These are phyloP conservation scores for Aspergillus carlsbadensis DNA, from an alignment of 495 filamentous ascomycete genomes.

Conservation along the genomic window DNA sequence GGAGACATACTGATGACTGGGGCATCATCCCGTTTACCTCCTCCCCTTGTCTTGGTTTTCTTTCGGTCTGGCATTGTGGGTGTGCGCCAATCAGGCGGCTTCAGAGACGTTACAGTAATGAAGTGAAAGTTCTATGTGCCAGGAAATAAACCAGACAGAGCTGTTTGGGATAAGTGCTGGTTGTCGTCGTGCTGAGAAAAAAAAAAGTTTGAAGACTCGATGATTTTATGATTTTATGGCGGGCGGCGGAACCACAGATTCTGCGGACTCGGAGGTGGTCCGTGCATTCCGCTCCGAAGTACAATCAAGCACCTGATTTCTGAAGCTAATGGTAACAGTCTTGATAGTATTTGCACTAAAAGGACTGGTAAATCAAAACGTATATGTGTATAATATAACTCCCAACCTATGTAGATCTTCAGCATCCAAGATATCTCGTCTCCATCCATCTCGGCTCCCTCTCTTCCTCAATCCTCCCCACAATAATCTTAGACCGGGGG, in stretches of 20 bases:
- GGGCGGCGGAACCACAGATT: slow-evolving; percentile 26
- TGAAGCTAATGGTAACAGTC: no score
- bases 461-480: slow-evolving; percentile 74
- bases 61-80: slow-evolving; percentile 35
- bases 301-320: background rate
- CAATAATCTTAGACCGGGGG: slow-evolving; percentile 78
- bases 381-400: slow-evolving; percentile 13
- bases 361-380: background rate
- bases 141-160: no score
- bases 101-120: background rate
- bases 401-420: background rate
- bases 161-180: no score
- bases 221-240: slow-evolving; percentile 28
- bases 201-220: slow-evolving; percentile 11
- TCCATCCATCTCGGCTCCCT: slow-evolving; percentile 82
- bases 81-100: background rate
- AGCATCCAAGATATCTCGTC: slow-evolving; percentile 77
- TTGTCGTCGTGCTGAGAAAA: no score
- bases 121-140: no score
- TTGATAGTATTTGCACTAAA: no score
- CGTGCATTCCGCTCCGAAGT: slow-evolving; percentile 16
- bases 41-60: slow-evolving; percentile 39
- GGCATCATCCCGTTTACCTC: slow-evolving; percentile 29
- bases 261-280: slow-evolving; percentile 19
- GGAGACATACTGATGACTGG: slow-evolving; percentile 45